Evolutionary conservation across 2,329 filamentous ascomycete species (phyloP), one percentile per base, ranked within the genome.

Genomic region (Aureobasidium namibiae): DNA sequence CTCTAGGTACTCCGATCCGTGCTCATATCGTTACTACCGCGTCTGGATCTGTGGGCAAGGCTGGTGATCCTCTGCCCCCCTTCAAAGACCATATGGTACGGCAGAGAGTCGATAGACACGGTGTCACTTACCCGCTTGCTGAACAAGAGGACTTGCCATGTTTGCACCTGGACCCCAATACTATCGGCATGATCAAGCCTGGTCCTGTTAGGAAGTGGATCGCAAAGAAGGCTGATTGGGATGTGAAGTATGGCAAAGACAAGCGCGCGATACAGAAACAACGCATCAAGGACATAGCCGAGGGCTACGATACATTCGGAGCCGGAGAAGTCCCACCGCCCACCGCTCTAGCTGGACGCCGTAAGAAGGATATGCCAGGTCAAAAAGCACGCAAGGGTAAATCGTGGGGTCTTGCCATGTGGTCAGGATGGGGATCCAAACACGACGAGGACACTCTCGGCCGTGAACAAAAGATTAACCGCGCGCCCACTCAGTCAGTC

Each of bases 21-120:
- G 50, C 56, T 48, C 56, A 58, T 36, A 26, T 36, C 59, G 39
- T 49, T 23, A 18, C 54, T 16, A 48, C 56, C n/a, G 38, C 52
- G 13, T 39, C 64, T 21, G 68, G 67, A 18, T 73, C 79, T n/a
- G 81, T 96, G 8, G 92, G 92, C n/a, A 90, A 83, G 69, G 91
- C 92, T 2, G 92, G 92, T 1, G 91, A 95, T 66, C 82, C 89
- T 4, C 75, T 96, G 0, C 92, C 91, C 0, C 75, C 80, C 0
- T 97, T 96, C 72, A 80, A 83, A 56, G 79, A 87, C 61, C 86
- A 95, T 70, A 96, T 97, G 92, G 92, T 99, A 62, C 87, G 94
- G 9, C 91, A 99, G 70, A 80, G 88, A 29, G 86, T 97, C 21
- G 88, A 89, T 62, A 80, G 88, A 1, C 84, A 92, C 68, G 94